Evolutionary conservation across 2,329 filamentous ascomycete species (phyloP).

Genomic region (Arthrobotrys sinensis): DNA sequence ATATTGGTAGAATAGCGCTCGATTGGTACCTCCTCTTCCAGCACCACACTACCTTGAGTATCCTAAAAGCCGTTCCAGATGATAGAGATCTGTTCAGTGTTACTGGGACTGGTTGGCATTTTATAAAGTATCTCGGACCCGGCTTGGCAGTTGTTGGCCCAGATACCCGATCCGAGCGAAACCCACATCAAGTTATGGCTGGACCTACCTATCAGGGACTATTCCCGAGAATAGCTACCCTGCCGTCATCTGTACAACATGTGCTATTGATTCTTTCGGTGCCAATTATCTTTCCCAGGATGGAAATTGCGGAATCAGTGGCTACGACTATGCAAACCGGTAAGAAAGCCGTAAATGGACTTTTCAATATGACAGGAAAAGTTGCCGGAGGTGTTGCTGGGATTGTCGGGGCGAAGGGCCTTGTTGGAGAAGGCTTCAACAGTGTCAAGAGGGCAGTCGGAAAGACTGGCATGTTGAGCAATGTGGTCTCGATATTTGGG

Average conservation of each 20-base stretch:
- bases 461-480: slow-evolving; percentile 95
- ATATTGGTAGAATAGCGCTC: slow-evolving; percentile 93
- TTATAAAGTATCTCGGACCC: slow-evolving; percentile 95
- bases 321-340: slow-evolving; percentile 92
- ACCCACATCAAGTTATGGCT: slow-evolving; percentile 90
- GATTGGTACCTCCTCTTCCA: slow-evolving; percentile 99
- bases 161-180: slow-evolving; percentile 92
- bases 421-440: slow-evolving; percentile 92
- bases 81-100: slow-evolving; percentile 96
- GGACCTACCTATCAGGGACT: slow-evolving; percentile 97
- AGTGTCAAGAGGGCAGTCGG: slow-evolving; percentile 97
- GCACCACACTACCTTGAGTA: slow-evolving; percentile 94
- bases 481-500: slow-evolving; percentile 94
- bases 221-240: slow-evolving; percentile 92
- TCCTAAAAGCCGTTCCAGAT: slow-evolving; percentile 87
- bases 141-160: slow-evolving; percentile 90
- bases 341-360: slow-evolving; percentile 96
- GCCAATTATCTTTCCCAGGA: slow-evolving; percentile 88
- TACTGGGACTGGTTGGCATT: slow-evolving; percentile 98
- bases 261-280: slow-evolving; percentile 97
- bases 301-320: slow-evolving; percentile 92
- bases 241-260: slow-evolving; percentile 94
- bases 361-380: slow-evolving; percentile 95
- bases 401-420: slow-evolving; percentile 93
- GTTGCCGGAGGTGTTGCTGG: slow-evolving; percentile 95